Conservation (phyloP, 495 filamentous ascomycete genomes). For the Talaromyces proteolyticus region DNA sequence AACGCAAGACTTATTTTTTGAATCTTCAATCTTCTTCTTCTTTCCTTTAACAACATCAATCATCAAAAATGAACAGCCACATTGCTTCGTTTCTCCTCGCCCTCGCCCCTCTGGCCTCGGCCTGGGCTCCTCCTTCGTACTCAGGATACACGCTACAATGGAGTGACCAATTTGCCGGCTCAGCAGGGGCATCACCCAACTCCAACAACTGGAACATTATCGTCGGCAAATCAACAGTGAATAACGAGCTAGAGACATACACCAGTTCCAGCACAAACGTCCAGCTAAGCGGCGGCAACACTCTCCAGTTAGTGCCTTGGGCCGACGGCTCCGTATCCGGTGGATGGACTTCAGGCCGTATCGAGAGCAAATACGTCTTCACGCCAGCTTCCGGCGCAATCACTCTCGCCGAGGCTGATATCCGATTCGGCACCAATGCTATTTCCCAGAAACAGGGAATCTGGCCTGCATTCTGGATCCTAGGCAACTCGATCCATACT, state of each 20-base stretch:
- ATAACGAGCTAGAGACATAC: constrained; percentile 6
- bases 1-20: too few relatives aligned
- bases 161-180: constrained; percentile 1
- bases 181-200: constrained; percentile 1
- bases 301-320: constrained; percentile 5
- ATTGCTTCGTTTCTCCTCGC: not conserved
- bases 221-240: constrained; percentile 2
- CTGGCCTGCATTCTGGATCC: constrained; percentile 6
- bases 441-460: constrained; percentile 2
- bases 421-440: constrained; percentile 4
- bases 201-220: constrained; percentile 6
- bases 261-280: constrained; percentile 3
- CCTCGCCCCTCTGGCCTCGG: constrained; percentile 4
- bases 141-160: constrained; percentile 3
- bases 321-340: constrained; percentile 6
- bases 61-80: constrained; percentile 1
- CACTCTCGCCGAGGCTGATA: constrained; percentile 6
- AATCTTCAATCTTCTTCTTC: not conserved
- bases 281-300: constrained; percentile 7
- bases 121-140: constrained; percentile 7
- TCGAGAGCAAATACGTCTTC: constrained; percentile 7
- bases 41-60: not conserved
- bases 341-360: constrained; percentile 7
- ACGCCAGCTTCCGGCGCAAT: not conserved
- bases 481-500: constrained; percentile 1